Evolutionary conservation across 2,329 filamentous ascomycete genomes (phyloP), one percentile per base, ranked within the genome.

Genomic region (Waltergamsia citrina): DNA sequence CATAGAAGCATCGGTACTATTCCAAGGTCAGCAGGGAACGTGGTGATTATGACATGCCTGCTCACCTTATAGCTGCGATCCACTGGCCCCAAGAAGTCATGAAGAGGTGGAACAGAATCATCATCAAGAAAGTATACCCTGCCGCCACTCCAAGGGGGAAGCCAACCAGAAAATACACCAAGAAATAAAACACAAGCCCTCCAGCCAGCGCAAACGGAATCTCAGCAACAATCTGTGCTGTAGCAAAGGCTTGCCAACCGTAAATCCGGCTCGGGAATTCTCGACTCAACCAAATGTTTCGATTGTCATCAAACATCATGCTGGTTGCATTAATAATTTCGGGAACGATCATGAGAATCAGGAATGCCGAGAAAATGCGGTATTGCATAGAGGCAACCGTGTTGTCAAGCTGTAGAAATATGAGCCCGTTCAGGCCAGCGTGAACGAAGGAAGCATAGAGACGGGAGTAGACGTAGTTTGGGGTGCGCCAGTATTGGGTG

Each of bases 11-110:
- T 39, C 37, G 25, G 75, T 54, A 50, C 86, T 85, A 24, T 72
- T 73, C 85, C 83, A 41, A 84, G 78, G 2, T 79, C 82, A 59
- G 84, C 83, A 15, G 66, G 76, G 0, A 85, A 85, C 0, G 78
- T 83, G 6, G 67, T 78, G 1, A 74, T 69, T 49, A 80, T 82
- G 28, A 84, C 81, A 80, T 1, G 81, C 78, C 51, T 85, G 85
- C 80, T 85, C 51, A 85, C 81, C 77, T 86, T 39, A 65, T 74
- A 16, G 79, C 82, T 0, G 79, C 83, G 44, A 81, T 71, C 3
- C 80, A 78, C 36, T 81, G 69, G 0, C 77, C 78, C 26, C 86
- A 39, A 12, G 33, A 66, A 3, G 74, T 79, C 2, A 78, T 77
- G 37, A 87, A 83, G 24, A 76, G 70, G 71, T 84, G 75, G 0